A percentile compares a stretch with the other conserved stretches of the same genome.
These are phyloP conservation scores for Pseudotsuga menziesii DNA, from an alignment of 75 land plant species.

Conservation along the genomic window DNA sequence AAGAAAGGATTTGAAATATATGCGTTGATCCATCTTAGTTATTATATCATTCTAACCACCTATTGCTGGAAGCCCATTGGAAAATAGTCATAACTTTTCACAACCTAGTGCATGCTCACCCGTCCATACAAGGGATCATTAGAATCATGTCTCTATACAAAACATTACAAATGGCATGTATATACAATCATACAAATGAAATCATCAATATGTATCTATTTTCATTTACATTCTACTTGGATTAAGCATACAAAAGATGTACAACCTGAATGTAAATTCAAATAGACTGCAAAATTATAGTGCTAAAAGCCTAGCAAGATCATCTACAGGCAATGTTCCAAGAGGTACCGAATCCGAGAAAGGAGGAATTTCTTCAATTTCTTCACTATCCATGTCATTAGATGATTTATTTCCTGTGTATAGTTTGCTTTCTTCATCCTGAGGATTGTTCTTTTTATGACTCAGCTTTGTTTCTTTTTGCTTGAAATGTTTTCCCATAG, in stretches of 20 bases:
- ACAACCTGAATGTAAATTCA: not conserved
- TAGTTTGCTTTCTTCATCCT: not conserved
- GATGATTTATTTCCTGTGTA: not conserved
- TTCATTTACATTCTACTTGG: too few species aligned
- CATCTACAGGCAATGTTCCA: slow-evolving; percentile 6
- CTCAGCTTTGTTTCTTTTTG: not conserved
- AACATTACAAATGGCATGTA: not conserved
- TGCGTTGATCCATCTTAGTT: not conserved
- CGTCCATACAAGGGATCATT: not conserved
- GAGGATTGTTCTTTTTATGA: not conserved
- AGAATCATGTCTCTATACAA: not conserved
- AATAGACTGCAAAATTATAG: not conserved
- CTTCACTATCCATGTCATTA: not conserved
- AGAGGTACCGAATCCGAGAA: not conserved
- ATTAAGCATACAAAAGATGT: not conserved
- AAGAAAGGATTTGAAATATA: not conserved
- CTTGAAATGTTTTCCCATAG: not conserved
- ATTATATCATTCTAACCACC: not conserved
- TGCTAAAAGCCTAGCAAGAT: slow-evolving; percentile 8
- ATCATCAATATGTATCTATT: not conserved
- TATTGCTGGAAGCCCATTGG: not conserved
- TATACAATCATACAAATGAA: not conserved
- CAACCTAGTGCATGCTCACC: not conserved
- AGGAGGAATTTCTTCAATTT: not conserved
- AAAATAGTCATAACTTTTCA: not conserved